Evolutionary conservation across 164 flowering plant genomes (phyloP).

Genomic region (Dillenia turbinata): DNA sequence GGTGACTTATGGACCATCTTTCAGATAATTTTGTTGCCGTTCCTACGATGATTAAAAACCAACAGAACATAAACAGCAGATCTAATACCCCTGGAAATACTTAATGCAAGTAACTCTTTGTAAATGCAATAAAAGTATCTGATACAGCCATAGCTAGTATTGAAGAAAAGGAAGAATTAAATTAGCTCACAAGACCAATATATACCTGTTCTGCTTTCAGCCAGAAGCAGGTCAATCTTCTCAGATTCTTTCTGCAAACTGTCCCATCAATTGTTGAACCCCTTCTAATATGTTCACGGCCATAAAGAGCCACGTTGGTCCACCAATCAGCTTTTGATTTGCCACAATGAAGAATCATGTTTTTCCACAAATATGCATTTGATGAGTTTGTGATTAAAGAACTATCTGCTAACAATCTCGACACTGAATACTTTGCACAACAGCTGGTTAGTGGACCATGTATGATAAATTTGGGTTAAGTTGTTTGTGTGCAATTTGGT

Average conservation of each 20-base stretch:
- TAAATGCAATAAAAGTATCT: not conserved
- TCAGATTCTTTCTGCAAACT: constrained; percentile 94
- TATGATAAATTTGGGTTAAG: too few species aligned
- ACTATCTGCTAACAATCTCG: too few species aligned
- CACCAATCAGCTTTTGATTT: constrained; percentile 99
- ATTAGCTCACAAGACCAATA: not conserved
- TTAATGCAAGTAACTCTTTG: not conserved
- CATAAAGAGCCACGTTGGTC: constrained; percentile 99
- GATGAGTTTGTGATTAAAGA: too few species aligned
- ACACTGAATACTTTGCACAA: too few species aligned
- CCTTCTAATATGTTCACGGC: constrained; percentile 97
- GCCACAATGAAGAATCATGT: constrained; percentile 98
- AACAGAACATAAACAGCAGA: not conserved
- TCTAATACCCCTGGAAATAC: not conserved
- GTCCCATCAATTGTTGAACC: constrained; percentile 99
- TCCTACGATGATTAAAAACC: constrained; percentile 38
- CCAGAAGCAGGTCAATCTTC: constrained; percentile 98
- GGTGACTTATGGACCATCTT: constrained; percentile 99
- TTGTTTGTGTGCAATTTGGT: too few species aligned
- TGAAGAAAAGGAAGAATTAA: not conserved
- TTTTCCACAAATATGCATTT: constrained; percentile 18
- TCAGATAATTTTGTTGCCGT: constrained; percentile 96
- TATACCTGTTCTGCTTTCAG: constrained; percentile 91
- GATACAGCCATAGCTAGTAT: not conserved
- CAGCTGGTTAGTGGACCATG: too few species aligned